phyloP scores from a whole-genome alignment of 345 rosid genomes.

The Trapa incisa region DNA sequence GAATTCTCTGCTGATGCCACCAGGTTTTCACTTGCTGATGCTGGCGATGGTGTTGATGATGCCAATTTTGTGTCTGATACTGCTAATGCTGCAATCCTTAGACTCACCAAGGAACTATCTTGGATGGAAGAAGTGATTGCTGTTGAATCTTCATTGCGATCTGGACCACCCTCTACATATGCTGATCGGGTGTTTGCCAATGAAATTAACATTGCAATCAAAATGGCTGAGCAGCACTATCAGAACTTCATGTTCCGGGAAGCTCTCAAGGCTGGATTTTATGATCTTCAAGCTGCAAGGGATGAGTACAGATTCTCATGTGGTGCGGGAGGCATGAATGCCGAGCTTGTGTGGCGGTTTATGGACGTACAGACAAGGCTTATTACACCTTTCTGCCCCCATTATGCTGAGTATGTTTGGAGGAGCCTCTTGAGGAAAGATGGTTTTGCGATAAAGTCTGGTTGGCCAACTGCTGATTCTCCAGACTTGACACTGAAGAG shows the following conservation, averaged over 20 bases:
- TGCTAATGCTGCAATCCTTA: conserved; percentile 78
- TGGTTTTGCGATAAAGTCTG: conserved; percentile 66
- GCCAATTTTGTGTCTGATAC: conserved; percentile 88
- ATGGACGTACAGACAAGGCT: conserved; percentile 91
- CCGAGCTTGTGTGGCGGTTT: conserved; percentile 47
- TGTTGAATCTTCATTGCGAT: conserved; percentile 59
- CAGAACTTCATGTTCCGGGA: conserved; percentile 72
- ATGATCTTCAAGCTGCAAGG: conserved; percentile 89
- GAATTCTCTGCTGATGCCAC: conserved; percentile 92
- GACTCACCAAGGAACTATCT: conserved; percentile 74
- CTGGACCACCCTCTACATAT: conserved; percentile 55
- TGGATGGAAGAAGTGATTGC: conserved; percentile 85
- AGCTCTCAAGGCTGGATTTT: conserved; percentile 80
- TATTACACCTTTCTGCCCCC: conserved; percentile 85
- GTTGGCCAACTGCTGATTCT: conserved; percentile 71
- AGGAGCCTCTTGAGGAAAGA: conserved; percentile 67
- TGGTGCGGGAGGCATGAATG: conserved; percentile 67
- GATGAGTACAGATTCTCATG: conserved; percentile 87
- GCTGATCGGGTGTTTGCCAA: conserved; percentile 83
- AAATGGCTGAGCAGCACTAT: conserved; percentile 54
- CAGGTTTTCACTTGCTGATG: conserved; percentile 81
- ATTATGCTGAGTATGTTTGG: conserved; percentile 85
- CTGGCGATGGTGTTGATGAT: conserved; percentile 96
- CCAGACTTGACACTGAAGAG: conserved; percentile 72
- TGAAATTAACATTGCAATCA: conserved; percentile 75